phyloP scores from a whole-genome alignment of 257 asterid genomes.

The Nemophila menziesii region DNA sequence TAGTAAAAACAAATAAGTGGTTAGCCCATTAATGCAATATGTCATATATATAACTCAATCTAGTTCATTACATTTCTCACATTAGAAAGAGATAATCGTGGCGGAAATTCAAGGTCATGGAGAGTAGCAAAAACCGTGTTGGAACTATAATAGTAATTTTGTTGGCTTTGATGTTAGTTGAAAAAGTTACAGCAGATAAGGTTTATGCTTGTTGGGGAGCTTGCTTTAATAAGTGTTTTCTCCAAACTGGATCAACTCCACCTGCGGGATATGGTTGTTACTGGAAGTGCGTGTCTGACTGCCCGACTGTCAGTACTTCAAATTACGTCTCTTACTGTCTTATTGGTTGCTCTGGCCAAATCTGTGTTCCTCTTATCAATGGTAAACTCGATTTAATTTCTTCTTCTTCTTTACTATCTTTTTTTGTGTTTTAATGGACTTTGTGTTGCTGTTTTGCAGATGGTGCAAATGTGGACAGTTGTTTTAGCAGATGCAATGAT shows the following conservation, averaged over 20 bases:
- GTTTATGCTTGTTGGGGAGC: constrained; percentile 13
- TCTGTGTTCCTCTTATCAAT: not conserved
- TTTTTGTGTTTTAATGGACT: not conserved
- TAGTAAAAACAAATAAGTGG: not conserved
- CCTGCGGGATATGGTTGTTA: constrained; percentile 1
- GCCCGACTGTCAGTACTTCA: not conserved
- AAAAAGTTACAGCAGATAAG: not conserved
- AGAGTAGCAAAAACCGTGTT: not conserved
- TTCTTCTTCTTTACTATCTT: too few species aligned
- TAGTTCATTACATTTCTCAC: not conserved
- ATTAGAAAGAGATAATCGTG: not conserved
- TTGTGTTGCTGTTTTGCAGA: not conserved
- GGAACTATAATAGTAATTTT: not conserved
- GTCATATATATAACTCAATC: too few species aligned
- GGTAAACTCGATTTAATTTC: too few species aligned
- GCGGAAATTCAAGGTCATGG: not conserved
- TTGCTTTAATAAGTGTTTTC: constrained; percentile 9
- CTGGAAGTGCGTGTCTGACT: constrained; percentile 2
- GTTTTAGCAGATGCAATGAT: not conserved
- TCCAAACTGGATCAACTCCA: not conserved
- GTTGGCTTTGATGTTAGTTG: not conserved
- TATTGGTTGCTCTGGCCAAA: not conserved
- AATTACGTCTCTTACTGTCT: not conserved
- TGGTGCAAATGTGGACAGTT: not conserved
- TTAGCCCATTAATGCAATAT: not conserved